Evolutionary conservation across 441 rosid genomes (phyloP).

Genomic region (Dalechampia spathulata): DNA sequence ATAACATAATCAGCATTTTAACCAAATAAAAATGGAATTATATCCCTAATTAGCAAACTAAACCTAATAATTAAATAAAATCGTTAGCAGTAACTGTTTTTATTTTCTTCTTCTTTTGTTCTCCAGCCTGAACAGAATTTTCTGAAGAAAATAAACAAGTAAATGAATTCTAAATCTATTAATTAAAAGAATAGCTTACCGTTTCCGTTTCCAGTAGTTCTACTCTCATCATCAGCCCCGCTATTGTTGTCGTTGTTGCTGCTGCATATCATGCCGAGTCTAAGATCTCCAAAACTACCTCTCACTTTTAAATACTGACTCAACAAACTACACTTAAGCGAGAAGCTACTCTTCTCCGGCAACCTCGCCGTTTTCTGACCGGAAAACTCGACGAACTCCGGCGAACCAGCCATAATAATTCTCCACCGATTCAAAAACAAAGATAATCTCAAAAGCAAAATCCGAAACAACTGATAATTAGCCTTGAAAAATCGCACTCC

Average conservation of each 20-base stretch:
- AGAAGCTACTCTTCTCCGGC: slow-evolving; percentile 47
- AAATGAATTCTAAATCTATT: too few relatives aligned
- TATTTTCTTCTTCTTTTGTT: not conserved
- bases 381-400: slow-evolving; percentile 27
- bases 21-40: too few relatives aligned
- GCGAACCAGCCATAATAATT: slow-evolving; percentile 42
- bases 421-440: not conserved
- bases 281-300: slow-evolving; percentile 70
- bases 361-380: slow-evolving; percentile 17
- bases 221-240: not conserved
- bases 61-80: too few relatives aligned
- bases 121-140: not conserved
- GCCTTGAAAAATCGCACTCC: not conserved
- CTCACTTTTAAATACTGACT: slow-evolving; percentile 72
- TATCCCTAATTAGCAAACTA: too few relatives aligned
- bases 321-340: slow-evolving; percentile 54
- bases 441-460: not conserved
- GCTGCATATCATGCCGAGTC: slow-evolving; percentile 48
- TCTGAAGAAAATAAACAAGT: too few relatives aligned
- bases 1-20: too few relatives aligned
- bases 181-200: not conserved
- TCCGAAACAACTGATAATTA: not conserved
- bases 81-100: too few relatives aligned
- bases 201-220: not conserved
- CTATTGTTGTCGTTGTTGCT: slow-evolving; percentile 28